phyloP scores from a whole-genome alignment of 192 early-diverging fungal species.

The Backusella morwellensis region DNA sequence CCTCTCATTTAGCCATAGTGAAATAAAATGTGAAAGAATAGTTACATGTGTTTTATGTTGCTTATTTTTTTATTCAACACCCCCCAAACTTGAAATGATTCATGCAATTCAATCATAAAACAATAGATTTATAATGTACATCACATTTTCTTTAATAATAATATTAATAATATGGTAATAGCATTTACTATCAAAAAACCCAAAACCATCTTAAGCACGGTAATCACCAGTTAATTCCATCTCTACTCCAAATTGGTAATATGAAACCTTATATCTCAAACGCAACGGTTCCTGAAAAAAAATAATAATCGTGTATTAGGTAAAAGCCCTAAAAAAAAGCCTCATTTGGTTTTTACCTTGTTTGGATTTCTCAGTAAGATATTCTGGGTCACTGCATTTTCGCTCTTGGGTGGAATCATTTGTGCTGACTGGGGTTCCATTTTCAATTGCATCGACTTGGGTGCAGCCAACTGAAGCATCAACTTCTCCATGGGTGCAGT shows the following conservation, averaged over 20 bases:
- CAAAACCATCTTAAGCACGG: background rate
- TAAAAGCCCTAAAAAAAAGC: background rate
- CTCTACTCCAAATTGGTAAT: constrained; percentile 35
- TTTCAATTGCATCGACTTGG: constrained; percentile 41
- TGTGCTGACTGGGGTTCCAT: constrained; percentile 42
- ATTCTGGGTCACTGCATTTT: constrained; percentile 34
- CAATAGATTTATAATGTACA: background rate
- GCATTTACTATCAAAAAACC: background rate
- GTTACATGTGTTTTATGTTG: too few relatives aligned
- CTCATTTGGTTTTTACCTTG: background rate
- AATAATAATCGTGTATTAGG: background rate
- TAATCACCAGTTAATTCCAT: constrained; percentile 43
- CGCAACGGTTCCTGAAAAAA: constrained; percentile 13
- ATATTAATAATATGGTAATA: background rate
- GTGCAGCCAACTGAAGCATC: constrained; percentile 42
- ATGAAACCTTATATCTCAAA: constrained; percentile 47
- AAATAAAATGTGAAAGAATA: too few relatives aligned
- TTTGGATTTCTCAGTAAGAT: constrained; percentile 31
- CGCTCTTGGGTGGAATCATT: constrained; percentile 33
- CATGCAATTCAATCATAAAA: too few relatives aligned
- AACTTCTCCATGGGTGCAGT: constrained; percentile 38
- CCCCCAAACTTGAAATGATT: too few relatives aligned
- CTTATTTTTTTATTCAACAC: too few relatives aligned
- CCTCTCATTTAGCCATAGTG: too few relatives aligned
- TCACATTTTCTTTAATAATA: background rate